Conservation (phyloP, 208 protist species). For the Acanthamoeba culbertsoni region DNA sequence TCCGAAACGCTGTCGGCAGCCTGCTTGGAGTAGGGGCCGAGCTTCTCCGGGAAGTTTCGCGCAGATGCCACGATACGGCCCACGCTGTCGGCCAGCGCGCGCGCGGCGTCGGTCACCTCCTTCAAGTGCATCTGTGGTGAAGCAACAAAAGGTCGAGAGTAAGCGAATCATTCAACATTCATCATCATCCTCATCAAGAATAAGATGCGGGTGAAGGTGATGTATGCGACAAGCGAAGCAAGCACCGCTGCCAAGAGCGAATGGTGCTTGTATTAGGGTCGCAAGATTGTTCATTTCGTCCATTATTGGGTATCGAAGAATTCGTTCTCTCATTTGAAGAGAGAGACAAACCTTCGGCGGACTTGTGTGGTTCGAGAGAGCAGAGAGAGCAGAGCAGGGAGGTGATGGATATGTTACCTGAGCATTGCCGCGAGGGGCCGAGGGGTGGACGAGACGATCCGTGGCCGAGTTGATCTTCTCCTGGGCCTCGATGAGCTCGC, state of each 20-base stretch:
- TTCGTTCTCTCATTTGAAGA: neutral
- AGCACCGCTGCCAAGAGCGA: neutral
- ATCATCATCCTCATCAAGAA: no score
- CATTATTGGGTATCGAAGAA: neutral
- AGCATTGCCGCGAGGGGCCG: neutral
- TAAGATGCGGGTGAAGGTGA: neutral
- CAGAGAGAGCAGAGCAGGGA: neutral
- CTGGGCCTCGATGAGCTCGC: conserved; percentile 54
- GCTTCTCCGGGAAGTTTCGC: conserved; percentile 61
- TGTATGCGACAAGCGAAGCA: neutral
- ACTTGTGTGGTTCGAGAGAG: neutral
- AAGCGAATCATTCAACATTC: no score
- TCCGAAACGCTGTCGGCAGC: conserved; percentile 52
- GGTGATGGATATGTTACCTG: neutral
- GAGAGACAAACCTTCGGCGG: neutral
- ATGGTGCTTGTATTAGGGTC: neutral
- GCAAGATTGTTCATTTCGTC: neutral
- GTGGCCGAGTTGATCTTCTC: conserved; percentile 39
- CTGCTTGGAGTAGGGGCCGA: conserved; percentile 53
- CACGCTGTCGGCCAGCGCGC: conserved; percentile 34
- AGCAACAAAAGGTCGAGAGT: neutral
- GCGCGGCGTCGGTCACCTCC: conserved; percentile 43
- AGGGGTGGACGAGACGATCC: conserved; percentile 7
- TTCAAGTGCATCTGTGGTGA: conserved; percentile 9
- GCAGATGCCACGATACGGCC: conserved; percentile 55